phyloP scores from a whole-genome alignment of 257 asterid species.

The Solanum pennellii region DNA sequence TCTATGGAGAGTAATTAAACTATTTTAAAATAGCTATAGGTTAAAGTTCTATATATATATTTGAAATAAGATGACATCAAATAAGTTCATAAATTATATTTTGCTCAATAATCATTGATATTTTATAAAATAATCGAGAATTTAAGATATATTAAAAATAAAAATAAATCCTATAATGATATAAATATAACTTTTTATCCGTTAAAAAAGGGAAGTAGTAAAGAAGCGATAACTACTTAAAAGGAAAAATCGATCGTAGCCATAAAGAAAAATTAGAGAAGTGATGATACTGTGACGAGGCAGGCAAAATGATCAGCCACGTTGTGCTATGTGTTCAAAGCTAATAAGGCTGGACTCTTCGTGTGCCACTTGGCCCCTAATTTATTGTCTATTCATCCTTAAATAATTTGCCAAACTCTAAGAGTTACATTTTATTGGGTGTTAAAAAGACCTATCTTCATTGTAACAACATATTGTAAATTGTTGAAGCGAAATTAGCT shows the following conservation, averaged over 20 bases:
- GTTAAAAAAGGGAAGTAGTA: too few species aligned
- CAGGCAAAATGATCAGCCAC: background rate
- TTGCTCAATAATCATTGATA: background rate
- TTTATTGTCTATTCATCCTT: background rate
- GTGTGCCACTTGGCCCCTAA: background rate
- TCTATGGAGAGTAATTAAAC: too few species aligned
- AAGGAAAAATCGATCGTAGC: too few species aligned
- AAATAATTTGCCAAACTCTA: background rate
- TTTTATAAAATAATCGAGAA: too few species aligned
- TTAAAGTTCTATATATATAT: too few species aligned
- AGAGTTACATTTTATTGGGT: background rate
- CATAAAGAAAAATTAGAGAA: too few species aligned
- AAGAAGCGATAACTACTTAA: too few species aligned
- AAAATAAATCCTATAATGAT: rapidly evolving
- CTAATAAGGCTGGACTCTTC: background rate
- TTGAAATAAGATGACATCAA: too few species aligned
- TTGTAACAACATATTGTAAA: background rate
- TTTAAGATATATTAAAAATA: rapidly evolving
- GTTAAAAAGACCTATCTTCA: background rate
- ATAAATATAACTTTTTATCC: too few species aligned
- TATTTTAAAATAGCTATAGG: too few species aligned
- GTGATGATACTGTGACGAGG: background rate
- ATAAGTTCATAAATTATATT: too few species aligned
- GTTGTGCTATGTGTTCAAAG: background rate
- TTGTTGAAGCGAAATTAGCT: background rate